phyloP scores from a whole-genome alignment of 306 rosid species.

The Malus fusca region DNA sequence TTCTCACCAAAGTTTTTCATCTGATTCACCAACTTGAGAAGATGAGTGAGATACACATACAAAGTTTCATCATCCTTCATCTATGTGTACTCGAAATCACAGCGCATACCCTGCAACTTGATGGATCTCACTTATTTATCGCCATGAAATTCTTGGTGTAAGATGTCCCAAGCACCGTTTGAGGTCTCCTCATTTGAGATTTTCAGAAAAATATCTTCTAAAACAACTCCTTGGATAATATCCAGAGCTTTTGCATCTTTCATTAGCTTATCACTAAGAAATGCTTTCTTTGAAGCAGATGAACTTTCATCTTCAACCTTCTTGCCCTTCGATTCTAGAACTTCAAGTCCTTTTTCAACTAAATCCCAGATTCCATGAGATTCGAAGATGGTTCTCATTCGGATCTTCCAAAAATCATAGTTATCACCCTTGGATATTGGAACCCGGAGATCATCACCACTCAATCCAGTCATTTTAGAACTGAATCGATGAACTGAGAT shows the following conservation, averaged over 20 bases:
- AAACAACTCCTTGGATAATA: background rate
- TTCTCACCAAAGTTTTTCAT: no score
- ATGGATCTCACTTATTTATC: background rate
- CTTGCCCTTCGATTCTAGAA: background rate
- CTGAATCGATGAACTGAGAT: no score
- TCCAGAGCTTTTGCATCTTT: background rate
- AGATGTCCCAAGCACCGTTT: background rate
- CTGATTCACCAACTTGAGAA: background rate
- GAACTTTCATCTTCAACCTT: background rate
- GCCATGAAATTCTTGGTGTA: background rate
- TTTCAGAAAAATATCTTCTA: background rate
- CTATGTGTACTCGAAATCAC: background rate
- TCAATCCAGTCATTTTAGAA: no score
- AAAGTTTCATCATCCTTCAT: background rate
- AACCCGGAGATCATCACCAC: no score
- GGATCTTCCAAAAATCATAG: background rate
- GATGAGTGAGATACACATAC: background rate
- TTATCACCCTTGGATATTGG: no score
- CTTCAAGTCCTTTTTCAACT: background rate
- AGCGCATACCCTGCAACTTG: accelerated
- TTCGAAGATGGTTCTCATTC: background rate
- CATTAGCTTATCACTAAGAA: background rate
- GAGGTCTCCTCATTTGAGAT: background rate
- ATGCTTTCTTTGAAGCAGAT: background rate
- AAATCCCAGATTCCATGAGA: background rate